Evolutionary conservation across 2,329 filamentous ascomycete genomes (phyloP).

Genomic region (Ophiostoma sp.): DNA sequence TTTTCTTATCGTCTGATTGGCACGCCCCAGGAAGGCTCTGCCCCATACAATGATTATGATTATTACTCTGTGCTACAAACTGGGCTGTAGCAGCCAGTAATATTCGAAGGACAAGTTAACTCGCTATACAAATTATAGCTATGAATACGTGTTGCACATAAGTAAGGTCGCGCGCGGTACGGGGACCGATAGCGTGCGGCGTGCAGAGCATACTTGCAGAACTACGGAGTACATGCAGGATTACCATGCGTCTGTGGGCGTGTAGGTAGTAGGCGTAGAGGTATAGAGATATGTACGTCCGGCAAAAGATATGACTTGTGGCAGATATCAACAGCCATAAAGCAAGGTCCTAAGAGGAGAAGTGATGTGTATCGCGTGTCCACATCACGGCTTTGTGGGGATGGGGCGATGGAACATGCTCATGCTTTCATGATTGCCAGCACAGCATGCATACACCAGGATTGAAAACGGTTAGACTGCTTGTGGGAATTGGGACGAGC

Average conservation of each 20-base stretch:
- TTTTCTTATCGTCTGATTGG: slow-evolving; percentile 1
- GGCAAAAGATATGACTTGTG: neutral
- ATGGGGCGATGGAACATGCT: neutral
- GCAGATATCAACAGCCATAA: neutral
- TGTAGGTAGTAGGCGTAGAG: neutral
- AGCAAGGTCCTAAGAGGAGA: neutral
- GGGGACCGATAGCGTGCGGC: neutral
- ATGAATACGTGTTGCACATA: neutral
- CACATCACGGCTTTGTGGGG: slow-evolving; percentile 5
- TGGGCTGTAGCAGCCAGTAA: neutral
- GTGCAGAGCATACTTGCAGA: slow-evolving; percentile 2
- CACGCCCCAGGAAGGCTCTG: neutral
- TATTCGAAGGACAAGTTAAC: neutral
- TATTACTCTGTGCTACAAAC: neutral
- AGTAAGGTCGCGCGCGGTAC: slow-evolving; percentile 1
- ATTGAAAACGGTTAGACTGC: neutral
- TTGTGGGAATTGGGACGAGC: neutral
- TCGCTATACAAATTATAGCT: neutral
- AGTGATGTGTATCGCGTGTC: neutral
- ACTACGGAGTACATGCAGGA: neutral
- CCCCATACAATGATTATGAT: neutral
- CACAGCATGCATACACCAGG: slow-evolving; percentile 6
- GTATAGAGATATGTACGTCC: neutral
- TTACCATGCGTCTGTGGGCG: neutral
- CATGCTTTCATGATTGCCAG: neutral